Evolutionary conservation across 2,329 filamentous ascomycete species (phyloP).

Genomic region (Fusarium liriodendri): DNA sequence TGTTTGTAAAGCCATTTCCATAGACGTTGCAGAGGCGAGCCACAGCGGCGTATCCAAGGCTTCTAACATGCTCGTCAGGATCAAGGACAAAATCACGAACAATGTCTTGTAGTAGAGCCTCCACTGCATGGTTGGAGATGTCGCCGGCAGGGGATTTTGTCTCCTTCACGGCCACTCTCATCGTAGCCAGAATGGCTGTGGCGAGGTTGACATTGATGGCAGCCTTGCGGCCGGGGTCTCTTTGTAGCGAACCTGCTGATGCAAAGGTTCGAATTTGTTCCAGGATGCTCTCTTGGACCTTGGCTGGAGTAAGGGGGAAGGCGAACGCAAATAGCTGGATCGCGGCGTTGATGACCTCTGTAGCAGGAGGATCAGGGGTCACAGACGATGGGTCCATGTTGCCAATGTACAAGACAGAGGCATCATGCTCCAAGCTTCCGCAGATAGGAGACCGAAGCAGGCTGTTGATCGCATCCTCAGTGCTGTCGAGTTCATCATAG

Average conservation of each 20-base stretch:
- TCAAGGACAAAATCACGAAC: slow-evolving; percentile 79
- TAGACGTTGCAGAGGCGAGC: slow-evolving; percentile 86
- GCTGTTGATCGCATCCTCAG: slow-evolving; percentile 73
- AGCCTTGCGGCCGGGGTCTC: slow-evolving; percentile 88
- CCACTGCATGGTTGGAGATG: slow-evolving; percentile 78
- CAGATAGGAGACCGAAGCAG: slow-evolving; percentile 78
- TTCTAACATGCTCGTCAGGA: slow-evolving; percentile 86
- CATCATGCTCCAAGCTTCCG: slow-evolving; percentile 89
- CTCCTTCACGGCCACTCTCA: slow-evolving; percentile 88
- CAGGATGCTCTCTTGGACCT: slow-evolving; percentile 94
- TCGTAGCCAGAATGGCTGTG: slow-evolving; percentile 79
- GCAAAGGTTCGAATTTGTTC: slow-evolving; percentile 93
- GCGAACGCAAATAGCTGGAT: slow-evolving; percentile 94
- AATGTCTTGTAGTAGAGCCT: slow-evolving; percentile 85
- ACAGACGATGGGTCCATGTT: slow-evolving; percentile 55
- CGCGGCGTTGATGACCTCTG: slow-evolving; percentile 93
- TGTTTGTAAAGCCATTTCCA: slow-evolving; percentile 88
- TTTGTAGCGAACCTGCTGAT: slow-evolving; percentile 81
- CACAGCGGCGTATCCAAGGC: slow-evolving; percentile 84
- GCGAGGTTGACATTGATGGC: slow-evolving; percentile 93
- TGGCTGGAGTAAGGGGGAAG: slow-evolving; percentile 87
- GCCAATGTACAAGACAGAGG: slow-evolving; percentile 79
- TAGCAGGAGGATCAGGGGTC: slow-evolving; percentile 82
- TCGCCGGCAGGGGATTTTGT: slow-evolving; percentile 79
- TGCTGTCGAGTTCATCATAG: slow-evolving; percentile 64